phyloP scores from a whole-genome alignment of 352 stramenopile species.

The Globisporangium spinosum region DNA sequence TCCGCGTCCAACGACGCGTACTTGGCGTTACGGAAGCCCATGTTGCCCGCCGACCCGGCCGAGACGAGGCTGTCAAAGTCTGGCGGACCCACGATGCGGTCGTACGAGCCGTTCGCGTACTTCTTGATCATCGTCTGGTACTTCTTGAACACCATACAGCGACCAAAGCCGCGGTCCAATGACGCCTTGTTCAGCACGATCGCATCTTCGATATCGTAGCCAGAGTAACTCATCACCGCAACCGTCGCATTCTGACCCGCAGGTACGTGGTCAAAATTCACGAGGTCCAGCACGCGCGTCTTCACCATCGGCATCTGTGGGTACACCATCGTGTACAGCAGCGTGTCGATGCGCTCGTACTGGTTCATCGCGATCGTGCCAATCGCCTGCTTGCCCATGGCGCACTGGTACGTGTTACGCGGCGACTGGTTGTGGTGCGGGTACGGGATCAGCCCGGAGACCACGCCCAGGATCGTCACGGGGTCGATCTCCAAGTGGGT shows the following conservation, averaged over 20 bases:
- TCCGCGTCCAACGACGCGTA: slow-evolving; percentile 95
- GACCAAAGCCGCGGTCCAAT: slow-evolving; percentile 96
- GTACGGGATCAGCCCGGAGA: slow-evolving; percentile 98
- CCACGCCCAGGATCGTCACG: slow-evolving; percentile 98
- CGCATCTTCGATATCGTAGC: slow-evolving; percentile 99
- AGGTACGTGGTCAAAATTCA: slow-evolving; percentile 98
- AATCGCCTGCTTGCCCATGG: slow-evolving; percentile 99
- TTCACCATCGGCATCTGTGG: slow-evolving; percentile 99
- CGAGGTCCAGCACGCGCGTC: slow-evolving; percentile 96
- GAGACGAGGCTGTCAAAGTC: slow-evolving; percentile 83
- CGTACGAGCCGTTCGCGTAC: slow-evolving; percentile 96
- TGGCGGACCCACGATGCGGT: slow-evolving; percentile 91
- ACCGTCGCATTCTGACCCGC: slow-evolving; percentile 98
- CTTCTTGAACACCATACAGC: slow-evolving; percentile 99
- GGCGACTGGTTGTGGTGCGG: slow-evolving; percentile 99
- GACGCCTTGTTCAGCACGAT: slow-evolving; percentile 99
- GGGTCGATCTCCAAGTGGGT: slow-evolving; percentile 99
- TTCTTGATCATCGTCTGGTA: slow-evolving; percentile 96
- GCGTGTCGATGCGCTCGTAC: slow-evolving; percentile 98
- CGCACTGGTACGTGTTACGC: slow-evolving; percentile 99
- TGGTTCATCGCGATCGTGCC: slow-evolving; percentile 99
- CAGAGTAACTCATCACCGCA: slow-evolving; percentile 99
- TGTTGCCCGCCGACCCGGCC: slow-evolving; percentile 30
- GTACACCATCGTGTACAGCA: slow-evolving; percentile 99
- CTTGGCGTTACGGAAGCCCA: slow-evolving; percentile 85